Conservation (phyloP, 768 basidiomycete genomes). For the Clathrus columnatus region DNA sequence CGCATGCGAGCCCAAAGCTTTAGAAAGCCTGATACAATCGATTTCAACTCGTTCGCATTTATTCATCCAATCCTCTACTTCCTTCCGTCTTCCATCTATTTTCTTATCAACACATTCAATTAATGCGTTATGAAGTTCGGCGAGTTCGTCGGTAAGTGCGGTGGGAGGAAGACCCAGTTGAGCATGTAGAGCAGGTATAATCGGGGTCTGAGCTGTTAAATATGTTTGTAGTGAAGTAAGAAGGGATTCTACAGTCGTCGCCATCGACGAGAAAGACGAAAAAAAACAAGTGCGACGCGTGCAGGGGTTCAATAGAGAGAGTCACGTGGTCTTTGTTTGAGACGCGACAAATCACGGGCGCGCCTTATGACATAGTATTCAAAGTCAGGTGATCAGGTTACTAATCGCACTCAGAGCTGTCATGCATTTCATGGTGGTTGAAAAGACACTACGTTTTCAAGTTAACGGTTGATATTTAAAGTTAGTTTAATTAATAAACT, state of each 20-base stretch:
- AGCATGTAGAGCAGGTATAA: constrained; percentile 72
- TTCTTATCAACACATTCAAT: constrained; percentile 67
- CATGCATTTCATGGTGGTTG: too few relatives aligned
- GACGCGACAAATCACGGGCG: too few relatives aligned
- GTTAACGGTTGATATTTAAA: too few relatives aligned
- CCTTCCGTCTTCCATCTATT: constrained; percentile 56
- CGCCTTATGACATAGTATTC: too few relatives aligned
- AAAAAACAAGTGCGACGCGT: not conserved
- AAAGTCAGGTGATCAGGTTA: too few relatives aligned
- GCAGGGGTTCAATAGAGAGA: too few relatives aligned
- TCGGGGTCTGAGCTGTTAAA: constrained; percentile 71
- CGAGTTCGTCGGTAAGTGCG: constrained; percentile 75
- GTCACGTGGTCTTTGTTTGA: too few relatives aligned
- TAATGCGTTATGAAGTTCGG: constrained; percentile 63
- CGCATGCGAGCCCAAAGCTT: constrained; percentile 61
- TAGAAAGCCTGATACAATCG: constrained; percentile 57
- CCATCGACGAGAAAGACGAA: constrained; percentile 1
- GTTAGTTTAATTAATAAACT: too few relatives aligned
- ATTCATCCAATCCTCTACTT: constrained; percentile 68
- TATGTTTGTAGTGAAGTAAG: constrained; percentile 72
- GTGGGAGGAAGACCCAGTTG: constrained; percentile 77
- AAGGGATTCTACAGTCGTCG: constrained; percentile 26
- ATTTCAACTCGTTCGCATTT: constrained; percentile 55
- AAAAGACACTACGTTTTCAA: too few relatives aligned
- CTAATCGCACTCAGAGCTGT: too few relatives aligned